A percentile compares a stretch with the other conserved stretches of the same genome.
These are phyloP conservation scores for Coemansia sp. DNA, from an alignment of 192 early-diverging fungal species.

Conservation along the genomic window DNA sequence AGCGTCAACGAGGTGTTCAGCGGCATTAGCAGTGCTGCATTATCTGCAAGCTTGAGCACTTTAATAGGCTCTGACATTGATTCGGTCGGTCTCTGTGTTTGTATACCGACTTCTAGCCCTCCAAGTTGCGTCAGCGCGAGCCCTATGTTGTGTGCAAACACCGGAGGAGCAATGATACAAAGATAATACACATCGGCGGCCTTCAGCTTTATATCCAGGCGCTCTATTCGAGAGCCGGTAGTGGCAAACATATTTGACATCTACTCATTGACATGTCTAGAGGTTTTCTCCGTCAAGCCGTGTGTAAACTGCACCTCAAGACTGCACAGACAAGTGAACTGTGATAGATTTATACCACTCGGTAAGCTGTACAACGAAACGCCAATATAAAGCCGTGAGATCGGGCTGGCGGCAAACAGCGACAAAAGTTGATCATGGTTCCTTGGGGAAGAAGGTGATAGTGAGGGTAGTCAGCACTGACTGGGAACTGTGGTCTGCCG, in stretches of 20 bases:
- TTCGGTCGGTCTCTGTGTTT: neutral
- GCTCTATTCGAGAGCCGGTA: neutral
- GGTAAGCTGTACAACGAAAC: neutral
- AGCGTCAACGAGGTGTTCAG: neutral
- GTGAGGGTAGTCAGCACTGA: neutral
- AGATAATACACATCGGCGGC: too few relatives aligned
- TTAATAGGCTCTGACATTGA: neutral
- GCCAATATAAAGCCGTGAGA: neutral
- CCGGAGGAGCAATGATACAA: too few relatives aligned
- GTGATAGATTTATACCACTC: neutral
- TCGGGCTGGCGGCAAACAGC: neutral
- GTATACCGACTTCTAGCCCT: neutral
- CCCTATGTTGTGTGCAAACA: neutral
- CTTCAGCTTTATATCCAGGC: too few relatives aligned
- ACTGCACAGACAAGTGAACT: neutral
- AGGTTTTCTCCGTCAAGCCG: neutral
- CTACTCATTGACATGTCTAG: neutral
- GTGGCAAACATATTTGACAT: neutral
- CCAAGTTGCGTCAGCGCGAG: neutral
- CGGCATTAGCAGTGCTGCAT: neutral
- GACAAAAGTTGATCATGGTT: neutral
- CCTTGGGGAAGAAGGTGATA: neutral
- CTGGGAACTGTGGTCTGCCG: neutral
- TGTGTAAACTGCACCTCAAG: neutral
- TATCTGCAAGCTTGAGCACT: neutral